Evolutionary conservation across 352 stramenopile genomes (phyloP).

Genomic region (Phytopythium ostracodes): DNA sequence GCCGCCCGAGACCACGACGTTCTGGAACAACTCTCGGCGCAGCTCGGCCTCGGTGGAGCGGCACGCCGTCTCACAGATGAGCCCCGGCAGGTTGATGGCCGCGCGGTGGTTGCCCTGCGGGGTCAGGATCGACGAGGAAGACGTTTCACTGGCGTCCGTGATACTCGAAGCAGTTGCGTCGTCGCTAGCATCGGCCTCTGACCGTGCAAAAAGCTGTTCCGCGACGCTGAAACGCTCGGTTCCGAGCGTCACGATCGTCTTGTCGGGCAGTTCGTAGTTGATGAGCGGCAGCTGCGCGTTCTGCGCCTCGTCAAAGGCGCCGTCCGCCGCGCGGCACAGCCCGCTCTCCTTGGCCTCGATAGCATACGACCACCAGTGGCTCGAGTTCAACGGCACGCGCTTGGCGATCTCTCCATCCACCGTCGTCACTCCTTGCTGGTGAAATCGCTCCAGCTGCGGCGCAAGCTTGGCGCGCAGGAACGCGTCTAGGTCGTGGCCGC

Average conservation of each 20-base stretch:
- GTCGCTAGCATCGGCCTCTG: background rate
- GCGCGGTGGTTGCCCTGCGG: background rate
- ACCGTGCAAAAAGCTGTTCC: constrained; percentile 81
- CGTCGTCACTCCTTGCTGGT: constrained; percentile 10
- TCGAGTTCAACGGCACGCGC: constrained; percentile 11
- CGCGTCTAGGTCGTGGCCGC: constrained; percentile 60
- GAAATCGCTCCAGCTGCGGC: constrained; percentile 23
- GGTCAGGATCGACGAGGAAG: constrained; percentile 9
- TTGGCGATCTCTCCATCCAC: constrained; percentile 22
- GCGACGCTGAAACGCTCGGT: constrained; percentile 87
- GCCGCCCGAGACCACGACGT: constrained; percentile 73
- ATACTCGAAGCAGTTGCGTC: background rate
- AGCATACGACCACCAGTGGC: constrained; percentile 49
- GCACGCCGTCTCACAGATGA: constrained; percentile 59
- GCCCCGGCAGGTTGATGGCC: constrained; percentile 55
- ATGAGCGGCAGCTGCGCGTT: constrained; percentile 75
- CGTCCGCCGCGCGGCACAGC: constrained; percentile 66
- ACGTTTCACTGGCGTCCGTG: constrained; percentile 3
- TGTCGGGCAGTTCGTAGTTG: constrained; percentile 78
- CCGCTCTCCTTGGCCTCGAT: constrained; percentile 75
- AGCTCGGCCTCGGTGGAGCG: constrained; percentile 69
- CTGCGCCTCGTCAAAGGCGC: constrained; percentile 62
- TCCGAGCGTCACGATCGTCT: constrained; percentile 78
- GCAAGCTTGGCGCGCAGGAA: constrained; percentile 57
- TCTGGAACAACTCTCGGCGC: constrained; percentile 79